Conservation (phyloP, 2,329 filamentous ascomycete species). For the Albifimbria verrucaria region DNA sequence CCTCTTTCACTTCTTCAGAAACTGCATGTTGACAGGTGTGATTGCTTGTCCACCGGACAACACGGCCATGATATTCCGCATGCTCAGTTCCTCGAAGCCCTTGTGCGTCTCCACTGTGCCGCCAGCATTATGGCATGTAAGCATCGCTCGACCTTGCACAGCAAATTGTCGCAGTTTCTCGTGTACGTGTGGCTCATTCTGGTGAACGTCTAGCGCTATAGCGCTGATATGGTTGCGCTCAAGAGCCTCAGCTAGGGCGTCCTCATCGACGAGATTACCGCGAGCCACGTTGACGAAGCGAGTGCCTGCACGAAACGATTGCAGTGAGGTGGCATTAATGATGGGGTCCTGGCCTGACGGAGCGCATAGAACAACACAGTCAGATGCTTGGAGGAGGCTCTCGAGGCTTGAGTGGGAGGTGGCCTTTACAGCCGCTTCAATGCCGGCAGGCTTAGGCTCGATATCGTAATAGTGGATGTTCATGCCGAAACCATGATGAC, state of each 20-base stretch:
- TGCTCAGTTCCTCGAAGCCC: constrained; percentile 64
- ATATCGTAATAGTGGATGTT: constrained; percentile 62
- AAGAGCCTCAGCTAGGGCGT: constrained; percentile 57
- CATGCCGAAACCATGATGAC: constrained; percentile 60
- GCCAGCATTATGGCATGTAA: constrained; percentile 67
- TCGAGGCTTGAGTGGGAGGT: constrained; percentile 49
- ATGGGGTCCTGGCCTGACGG: constrained; percentile 45
- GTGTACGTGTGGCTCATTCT: constrained; percentile 54
- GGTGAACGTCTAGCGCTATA: constrained; percentile 63
- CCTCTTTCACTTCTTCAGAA: constrained; percentile 28
- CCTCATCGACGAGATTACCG: constrained; percentile 63
- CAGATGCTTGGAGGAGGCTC: constrained; percentile 46
- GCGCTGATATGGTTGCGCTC: constrained; percentile 46
- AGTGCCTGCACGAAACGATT: constrained; percentile 49
- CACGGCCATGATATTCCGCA: constrained; percentile 64
- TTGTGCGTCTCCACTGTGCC: constrained; percentile 63
- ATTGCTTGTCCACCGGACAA: constrained; percentile 47
- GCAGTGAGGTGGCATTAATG: constrained; percentile 45
- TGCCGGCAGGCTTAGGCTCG: constrained; percentile 37
- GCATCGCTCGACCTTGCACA: constrained; percentile 42
- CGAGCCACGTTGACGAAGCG: constrained; percentile 65
- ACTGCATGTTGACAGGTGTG: constrained; percentile 62
- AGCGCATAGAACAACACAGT: constrained; percentile 62
- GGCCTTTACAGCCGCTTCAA: constrained; percentile 42
- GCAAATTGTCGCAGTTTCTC: constrained; percentile 39